Evolutionary conservation across 129 eudicot species (phyloP).

Genomic region (Centella asiatica): DNA sequence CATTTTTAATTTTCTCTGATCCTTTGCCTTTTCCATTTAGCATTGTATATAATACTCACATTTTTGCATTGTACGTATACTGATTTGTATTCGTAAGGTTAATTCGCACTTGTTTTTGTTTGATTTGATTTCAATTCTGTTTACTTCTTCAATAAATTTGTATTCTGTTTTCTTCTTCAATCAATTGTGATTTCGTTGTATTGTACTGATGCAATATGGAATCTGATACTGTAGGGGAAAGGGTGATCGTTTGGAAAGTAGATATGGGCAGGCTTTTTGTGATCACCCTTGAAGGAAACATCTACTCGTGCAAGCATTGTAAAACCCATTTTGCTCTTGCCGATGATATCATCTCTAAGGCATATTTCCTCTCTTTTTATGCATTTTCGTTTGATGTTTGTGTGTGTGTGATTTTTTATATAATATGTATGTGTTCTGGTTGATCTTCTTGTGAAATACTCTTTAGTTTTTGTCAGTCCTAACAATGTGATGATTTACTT

Average conservation of each 20-base stretch:
- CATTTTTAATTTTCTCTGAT: too few relatives aligned
- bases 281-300: conserved; percentile 16
- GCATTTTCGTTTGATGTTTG: background rate
- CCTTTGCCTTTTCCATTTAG: background rate
- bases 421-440: background rate
- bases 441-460: background rate
- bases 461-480: background rate
- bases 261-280: conserved; percentile 29
- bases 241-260: background rate
- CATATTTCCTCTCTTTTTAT: background rate
- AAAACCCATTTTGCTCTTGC: conserved; percentile 13
- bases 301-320: conserved; percentile 30
- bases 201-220: background rate
- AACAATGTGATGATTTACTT: too few relatives aligned
- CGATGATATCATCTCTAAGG: conserved; percentile 29
- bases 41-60: too few relatives aligned
- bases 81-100: background rate
- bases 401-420: background rate
- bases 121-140: too few relatives aligned
- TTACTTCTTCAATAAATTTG: background rate
- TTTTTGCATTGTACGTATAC: background rate
- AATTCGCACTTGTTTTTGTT: too few relatives aligned
- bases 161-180: background rate
- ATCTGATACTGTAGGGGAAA: background rate
- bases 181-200: background rate